Evolutionary conservation across 208 protist genomes (phyloP), one percentile per base, ranked within the genome.

Genomic region (Polymyxa betae): DNA sequence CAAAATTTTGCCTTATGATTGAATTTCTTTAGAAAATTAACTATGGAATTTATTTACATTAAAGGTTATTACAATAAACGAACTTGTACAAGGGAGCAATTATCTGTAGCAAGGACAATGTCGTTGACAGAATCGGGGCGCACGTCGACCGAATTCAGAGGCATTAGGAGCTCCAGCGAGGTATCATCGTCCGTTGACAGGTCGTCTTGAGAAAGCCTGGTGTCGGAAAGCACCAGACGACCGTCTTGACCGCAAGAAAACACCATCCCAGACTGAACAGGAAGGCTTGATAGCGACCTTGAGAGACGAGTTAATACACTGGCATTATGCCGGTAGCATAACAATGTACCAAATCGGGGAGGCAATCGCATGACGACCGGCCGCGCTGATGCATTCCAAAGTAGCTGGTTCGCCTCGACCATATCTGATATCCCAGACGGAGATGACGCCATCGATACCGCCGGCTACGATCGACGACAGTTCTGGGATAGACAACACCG

Each of bases 211-310:
- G 5, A 38, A n/a, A 35, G 16, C 16, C 72, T 5, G 16, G 35
- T 82, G n/a, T 82, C 72, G 72, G 16, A 38, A 5, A 82, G 72
- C 40, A n/a, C n/a, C 72, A 82, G 72, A 5, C 5, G n/a, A n/a
- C 72, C 72, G 35, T 82, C 72, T 43, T 82, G 72, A 35, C 72
- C 72, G 72, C 72, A 82, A 35, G 72, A 82, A 43, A 82, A 82
- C 35, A 82, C n/a, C 35, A 45, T 35, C n/a, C 16, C 16, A n/a
- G 16, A 40, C 5, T n/a, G 72, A 5, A 12, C 40, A 5, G n/a
- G n/a, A 38, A 82, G 16, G 16, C 16, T 5, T n/a, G 72, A 38
- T 60, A 43, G n/a, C 72, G 35, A 82, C 40, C 72, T 43, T 5
- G 16, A 35, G 16, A 35, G 35, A 82, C 5, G 16, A 40, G 72